Conservation (phyloP, 352 stramenopile species). For the Globisporangium abappressorium region DNA sequence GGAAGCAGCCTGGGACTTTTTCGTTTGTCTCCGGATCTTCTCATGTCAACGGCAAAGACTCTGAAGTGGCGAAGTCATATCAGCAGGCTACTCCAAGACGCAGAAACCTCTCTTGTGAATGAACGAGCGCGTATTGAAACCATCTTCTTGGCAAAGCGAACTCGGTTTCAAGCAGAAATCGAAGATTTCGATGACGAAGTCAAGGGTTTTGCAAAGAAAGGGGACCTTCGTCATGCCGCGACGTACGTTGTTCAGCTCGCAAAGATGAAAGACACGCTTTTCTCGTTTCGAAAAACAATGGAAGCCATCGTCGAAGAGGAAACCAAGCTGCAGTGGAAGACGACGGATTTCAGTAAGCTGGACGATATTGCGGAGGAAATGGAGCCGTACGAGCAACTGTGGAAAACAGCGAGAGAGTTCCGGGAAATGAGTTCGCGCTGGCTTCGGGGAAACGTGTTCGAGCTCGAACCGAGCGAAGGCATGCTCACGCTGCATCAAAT, state of each 20-base stretch:
- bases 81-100: constrained; percentile 45
- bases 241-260: constrained; percentile 74
- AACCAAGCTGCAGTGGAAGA: constrained; percentile 61
- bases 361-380: constrained; percentile 75
- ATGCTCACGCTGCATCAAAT: constrained; percentile 50
- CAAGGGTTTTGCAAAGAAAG: constrained; percentile 69
- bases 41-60: constrained; percentile 61
- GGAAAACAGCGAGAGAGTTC: constrained; percentile 69
- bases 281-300: constrained; percentile 52
- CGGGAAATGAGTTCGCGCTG: constrained; percentile 65
- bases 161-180: constrained; percentile 68
- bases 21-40: constrained; percentile 32
- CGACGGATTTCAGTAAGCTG: constrained; percentile 66
- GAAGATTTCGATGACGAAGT: constrained; percentile 76
- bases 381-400: constrained; percentile 74
- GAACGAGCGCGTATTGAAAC: constrained; percentile 68
- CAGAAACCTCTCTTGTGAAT: constrained; percentile 47
- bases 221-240: constrained; percentile 65
- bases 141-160: constrained; percentile 64
- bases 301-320: constrained; percentile 62
- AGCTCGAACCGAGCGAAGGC: constrained; percentile 55
- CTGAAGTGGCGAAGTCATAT: constrained; percentile 69
- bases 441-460: constrained; percentile 65
- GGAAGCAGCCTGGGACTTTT: constrained; percentile 2
- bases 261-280: constrained; percentile 70